These are phyloP conservation scores for Ogataea hybrid DNA, from an alignment of 1,139 yeast species.

Conservation along the genomic window DNA sequence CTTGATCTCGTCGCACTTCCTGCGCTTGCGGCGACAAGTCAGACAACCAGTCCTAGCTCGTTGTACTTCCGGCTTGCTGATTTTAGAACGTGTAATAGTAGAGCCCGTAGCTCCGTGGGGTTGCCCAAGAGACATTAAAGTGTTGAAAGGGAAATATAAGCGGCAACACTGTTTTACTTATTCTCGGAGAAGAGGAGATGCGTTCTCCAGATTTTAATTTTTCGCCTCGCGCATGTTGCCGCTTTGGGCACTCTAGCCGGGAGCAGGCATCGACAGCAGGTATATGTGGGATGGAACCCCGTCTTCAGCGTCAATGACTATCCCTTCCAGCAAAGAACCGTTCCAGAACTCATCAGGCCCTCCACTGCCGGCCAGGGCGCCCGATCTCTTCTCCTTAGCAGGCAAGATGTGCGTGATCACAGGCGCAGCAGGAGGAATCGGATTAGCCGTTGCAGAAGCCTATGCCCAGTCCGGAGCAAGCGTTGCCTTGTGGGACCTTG, in stretches of 20 bases:
- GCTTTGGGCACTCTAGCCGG: background rate
- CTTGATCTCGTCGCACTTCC: conserved; percentile 39
- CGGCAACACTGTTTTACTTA: background rate
- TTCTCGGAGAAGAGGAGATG: background rate
- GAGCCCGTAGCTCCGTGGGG: background rate
- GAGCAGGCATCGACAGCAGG: background rate
- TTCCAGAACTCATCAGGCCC: no score
- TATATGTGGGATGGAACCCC: no score
- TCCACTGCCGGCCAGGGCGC: no score
- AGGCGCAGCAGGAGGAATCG: no score
- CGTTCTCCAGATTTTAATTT: background rate
- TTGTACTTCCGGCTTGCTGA: conserved; percentile 2
- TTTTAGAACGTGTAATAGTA: background rate
- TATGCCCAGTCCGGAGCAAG: no score
- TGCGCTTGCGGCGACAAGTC: conserved; percentile 38
- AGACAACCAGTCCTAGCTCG: conserved; percentile 41
- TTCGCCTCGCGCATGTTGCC: background rate
- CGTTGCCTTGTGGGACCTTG: no score
- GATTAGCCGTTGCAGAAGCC: no score
- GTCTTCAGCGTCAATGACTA: no score
- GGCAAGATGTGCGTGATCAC: no score
- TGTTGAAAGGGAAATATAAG: background rate
- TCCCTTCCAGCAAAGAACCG: no score
- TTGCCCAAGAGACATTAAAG: background rate
- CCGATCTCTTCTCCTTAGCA: no score